Conservation (phyloP, 2,329 filamentous ascomycete genomes). For the Verticillium klebahnii region DNA sequence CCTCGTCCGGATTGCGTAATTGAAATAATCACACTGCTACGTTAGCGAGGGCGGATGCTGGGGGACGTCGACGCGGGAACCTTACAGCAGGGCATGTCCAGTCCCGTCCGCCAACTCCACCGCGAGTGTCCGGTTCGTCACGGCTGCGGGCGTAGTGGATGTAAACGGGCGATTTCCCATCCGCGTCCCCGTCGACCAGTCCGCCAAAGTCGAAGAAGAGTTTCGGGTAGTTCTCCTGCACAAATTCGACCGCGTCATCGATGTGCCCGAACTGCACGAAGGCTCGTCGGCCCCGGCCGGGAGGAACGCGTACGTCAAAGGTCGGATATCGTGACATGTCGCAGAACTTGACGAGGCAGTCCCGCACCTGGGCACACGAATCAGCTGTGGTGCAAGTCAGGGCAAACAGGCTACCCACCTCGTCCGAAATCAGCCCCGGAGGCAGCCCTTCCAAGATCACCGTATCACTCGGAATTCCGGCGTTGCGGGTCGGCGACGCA, state of each 20-base stretch:
- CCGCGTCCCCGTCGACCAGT: slow-evolving; percentile 32
- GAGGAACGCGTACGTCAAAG: slow-evolving; percentile 33
- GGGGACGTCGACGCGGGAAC: too few species aligned
- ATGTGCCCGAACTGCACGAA: slow-evolving; percentile 37
- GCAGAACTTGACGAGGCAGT: slow-evolving; percentile 27
- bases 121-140: slow-evolving; percentile 32
- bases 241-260: slow-evolving; percentile 33
- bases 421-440: slow-evolving; percentile 40
- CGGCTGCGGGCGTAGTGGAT: slow-evolving; percentile 36
- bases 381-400: not conserved
- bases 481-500: slow-evolving; percentile 25
- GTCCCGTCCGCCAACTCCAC: slow-evolving; percentile 21
- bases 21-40: slow-evolving; percentile 31
- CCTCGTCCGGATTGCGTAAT: slow-evolving; percentile 29
- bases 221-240: slow-evolving; percentile 37
- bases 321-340: slow-evolving; percentile 28
- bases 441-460: slow-evolving; percentile 53
- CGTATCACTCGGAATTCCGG: slow-evolving; percentile 41
- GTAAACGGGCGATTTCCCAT: slow-evolving; percentile 30
- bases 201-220: slow-evolving; percentile 29
- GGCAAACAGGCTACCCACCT: slow-evolving; percentile 35
- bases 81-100: slow-evolving; percentile 2
- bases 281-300: slow-evolving; percentile 24
- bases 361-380: slow-evolving; percentile 24
- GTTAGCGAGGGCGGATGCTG: not conserved